Conservation (phyloP, 202 grass and related monocot species). For the Schoenoplectus tabernaemontani region DNA sequence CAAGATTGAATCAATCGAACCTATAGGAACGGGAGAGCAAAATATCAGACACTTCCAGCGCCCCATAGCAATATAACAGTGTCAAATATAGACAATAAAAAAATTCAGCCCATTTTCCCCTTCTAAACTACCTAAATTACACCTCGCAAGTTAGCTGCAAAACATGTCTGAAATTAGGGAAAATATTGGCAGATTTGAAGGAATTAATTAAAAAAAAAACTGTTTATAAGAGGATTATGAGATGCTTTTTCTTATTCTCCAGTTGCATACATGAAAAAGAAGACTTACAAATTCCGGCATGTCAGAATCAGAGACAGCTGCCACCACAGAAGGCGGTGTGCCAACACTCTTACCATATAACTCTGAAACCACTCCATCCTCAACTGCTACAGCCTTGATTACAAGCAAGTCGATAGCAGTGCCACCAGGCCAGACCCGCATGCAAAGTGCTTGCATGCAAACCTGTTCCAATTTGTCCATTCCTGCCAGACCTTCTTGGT, state of each 20-base stretch:
- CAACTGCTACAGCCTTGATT: conserved; percentile 28
- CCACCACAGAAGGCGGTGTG: conserved; percentile 23
- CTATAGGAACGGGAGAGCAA: conserved; percentile 19
- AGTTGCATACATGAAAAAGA: not conserved
- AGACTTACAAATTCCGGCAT: conserved; percentile 84
- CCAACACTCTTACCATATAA: conserved; percentile 30
- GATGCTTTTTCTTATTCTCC: not conserved
- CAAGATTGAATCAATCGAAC: conserved; percentile 65
- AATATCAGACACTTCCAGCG: not conserved
- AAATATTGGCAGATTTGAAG: not conserved
- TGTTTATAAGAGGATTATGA: not conserved
- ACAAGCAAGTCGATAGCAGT: conserved; percentile 29
- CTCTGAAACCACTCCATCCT: conserved; percentile 27
- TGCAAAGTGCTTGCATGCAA: conserved; percentile 75
- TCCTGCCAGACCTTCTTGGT: conserved; percentile 40
- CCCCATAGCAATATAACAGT: not conserved
- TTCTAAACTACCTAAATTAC: not conserved
- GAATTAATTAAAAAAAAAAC: not conserved
- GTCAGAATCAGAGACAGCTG: conserved; percentile 41
- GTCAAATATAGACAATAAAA: not conserved
- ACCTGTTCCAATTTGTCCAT: conserved; percentile 57
- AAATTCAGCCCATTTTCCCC: not conserved
- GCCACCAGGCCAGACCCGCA: conserved; percentile 46
- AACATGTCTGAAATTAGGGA: not conserved
- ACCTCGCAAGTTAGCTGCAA: not conserved